Evolutionary conservation across 192 early-diverging fungal species (phyloP).

Genomic region (Umbelopsis sp.): DNA sequence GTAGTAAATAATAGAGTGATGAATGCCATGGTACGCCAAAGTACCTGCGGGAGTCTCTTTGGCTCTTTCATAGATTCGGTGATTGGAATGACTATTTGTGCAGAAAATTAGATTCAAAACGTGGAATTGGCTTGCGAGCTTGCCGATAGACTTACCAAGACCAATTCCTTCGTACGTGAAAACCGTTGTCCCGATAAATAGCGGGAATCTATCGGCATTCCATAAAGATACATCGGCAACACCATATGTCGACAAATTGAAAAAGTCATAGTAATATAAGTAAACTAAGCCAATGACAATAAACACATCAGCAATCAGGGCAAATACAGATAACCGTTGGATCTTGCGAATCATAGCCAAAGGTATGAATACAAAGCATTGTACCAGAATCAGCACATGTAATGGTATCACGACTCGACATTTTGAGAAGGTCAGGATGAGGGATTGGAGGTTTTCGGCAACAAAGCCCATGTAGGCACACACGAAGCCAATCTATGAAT

Average conservation of each 20-base stretch:
- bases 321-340: constrained; percentile 80
- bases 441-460: constrained; percentile 81
- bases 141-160: constrained; percentile 43
- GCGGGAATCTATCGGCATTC: constrained; percentile 77
- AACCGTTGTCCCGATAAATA: constrained; percentile 92
- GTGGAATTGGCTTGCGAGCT: too few relatives aligned
- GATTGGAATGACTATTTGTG: constrained; percentile 46
- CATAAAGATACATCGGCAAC: constrained; percentile 58
- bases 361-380: constrained; percentile 78
- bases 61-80: constrained; percentile 59
- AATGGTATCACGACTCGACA: constrained; percentile 58
- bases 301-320: constrained; percentile 87
- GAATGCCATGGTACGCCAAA: constrained; percentile 45
- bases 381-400: constrained; percentile 66
- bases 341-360: constrained; percentile 89
- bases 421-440: constrained; percentile 71
- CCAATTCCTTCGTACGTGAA: constrained; percentile 95
- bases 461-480: constrained; percentile 93
- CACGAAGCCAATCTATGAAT: constrained; percentile 76
- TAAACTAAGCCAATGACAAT: constrained; percentile 86
- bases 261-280: constrained; percentile 77
- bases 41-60: constrained; percentile 52
- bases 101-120: neutral
- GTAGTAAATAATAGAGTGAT: constrained; percentile 46
- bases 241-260: constrained; percentile 58